phyloP scores from a whole-genome alignment of 1,139 yeast species.

The Hemisphaericaspora subhashii region DNA sequence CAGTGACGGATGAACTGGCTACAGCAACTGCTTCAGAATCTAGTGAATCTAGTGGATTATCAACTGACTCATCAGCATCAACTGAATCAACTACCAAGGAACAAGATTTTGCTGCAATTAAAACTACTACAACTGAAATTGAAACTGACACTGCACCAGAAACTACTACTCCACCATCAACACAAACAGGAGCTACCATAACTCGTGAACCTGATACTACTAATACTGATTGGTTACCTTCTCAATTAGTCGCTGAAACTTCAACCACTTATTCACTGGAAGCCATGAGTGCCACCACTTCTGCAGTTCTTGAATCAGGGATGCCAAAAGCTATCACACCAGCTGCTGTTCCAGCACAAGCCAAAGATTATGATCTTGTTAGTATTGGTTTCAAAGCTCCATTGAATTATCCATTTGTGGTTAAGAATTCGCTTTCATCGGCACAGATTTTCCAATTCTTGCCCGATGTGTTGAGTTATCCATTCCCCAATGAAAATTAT shows the following conservation, averaged over 20 bases:
- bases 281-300: conserved; percentile 28
- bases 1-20: conserved; percentile 6
- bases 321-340: conserved; percentile 72
- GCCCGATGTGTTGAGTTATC: conserved; percentile 54
- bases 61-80: conserved; percentile 8
- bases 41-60: too few species aligned
- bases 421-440: conserved; percentile 60
- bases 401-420: conserved; percentile 73
- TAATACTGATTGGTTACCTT: conserved; percentile 48
- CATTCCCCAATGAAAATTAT: conserved; percentile 42
- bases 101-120: conserved; percentile 10
- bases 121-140: conserved; percentile 3
- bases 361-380: conserved; percentile 52
- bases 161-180: conserved; percentile 5
- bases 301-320: conserved; percentile 47
- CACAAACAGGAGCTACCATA: conserved; percentile 8
- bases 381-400: conserved; percentile 71
- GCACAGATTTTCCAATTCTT: conserved; percentile 76
- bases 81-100: conserved; percentile 9
- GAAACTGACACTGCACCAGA: conserved; percentile 6
- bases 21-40: conserved; percentile 3
- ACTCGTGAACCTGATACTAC: conserved; percentile 7
- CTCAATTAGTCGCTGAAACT: conserved; percentile 44
- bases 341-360: conserved; percentile 45
- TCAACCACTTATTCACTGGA: conserved; percentile 21